These are phyloP conservation scores for Talaromyces marneffei DNA, from an alignment of 2,329 filamentous ascomycete genomes.

Conservation along the genomic window DNA sequence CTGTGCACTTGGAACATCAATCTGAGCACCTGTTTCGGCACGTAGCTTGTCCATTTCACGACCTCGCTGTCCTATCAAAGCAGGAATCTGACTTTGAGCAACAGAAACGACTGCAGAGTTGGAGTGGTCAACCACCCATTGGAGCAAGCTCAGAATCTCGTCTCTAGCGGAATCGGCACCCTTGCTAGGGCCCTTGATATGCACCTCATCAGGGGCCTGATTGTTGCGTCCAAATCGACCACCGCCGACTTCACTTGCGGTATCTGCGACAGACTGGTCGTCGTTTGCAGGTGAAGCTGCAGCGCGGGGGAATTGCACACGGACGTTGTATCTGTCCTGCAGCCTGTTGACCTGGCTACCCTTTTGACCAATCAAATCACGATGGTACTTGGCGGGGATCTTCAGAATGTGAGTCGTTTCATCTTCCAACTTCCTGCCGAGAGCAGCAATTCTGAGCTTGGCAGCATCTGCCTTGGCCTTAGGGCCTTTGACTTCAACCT, in stretches of 20 bases:
- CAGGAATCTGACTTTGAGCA: slow-evolving; percentile 87
- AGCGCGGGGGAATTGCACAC: slow-evolving; percentile 87
- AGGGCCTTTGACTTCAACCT: slow-evolving; percentile 91
- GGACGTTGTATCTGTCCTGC: slow-evolving; percentile 86
- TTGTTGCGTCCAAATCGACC: slow-evolving; percentile 57
- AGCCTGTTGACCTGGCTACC: slow-evolving; percentile 86
- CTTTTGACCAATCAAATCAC: slow-evolving; percentile 83
- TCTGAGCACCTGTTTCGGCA: slow-evolving; percentile 74
- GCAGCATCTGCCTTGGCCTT: slow-evolving; percentile 88
- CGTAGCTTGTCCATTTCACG: slow-evolving; percentile 86
- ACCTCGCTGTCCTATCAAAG: slow-evolving; percentile 84
- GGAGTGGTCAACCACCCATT: slow-evolving; percentile 86
- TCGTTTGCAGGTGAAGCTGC: slow-evolving; percentile 48
- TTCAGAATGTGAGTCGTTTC: slow-evolving; percentile 82
- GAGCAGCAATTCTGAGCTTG: slow-evolving; percentile 70
- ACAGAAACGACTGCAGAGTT: slow-evolving; percentile 73
- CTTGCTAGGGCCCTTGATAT: slow-evolving; percentile 84
- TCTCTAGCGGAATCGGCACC: slow-evolving; percentile 88
- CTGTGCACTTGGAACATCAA: slow-evolving; percentile 80
- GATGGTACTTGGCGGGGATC: slow-evolving; percentile 89
- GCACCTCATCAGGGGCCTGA: slow-evolving; percentile 81
- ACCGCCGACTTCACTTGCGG: slow-evolving; percentile 59
- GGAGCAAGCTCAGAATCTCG: slow-evolving; percentile 79
- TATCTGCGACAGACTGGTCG: slow-evolving; percentile 65
- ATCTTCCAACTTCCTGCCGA: slow-evolving; percentile 80